Conservation (phyloP, 139 green algal genomes). For the Tetraselmis striata region DNA sequence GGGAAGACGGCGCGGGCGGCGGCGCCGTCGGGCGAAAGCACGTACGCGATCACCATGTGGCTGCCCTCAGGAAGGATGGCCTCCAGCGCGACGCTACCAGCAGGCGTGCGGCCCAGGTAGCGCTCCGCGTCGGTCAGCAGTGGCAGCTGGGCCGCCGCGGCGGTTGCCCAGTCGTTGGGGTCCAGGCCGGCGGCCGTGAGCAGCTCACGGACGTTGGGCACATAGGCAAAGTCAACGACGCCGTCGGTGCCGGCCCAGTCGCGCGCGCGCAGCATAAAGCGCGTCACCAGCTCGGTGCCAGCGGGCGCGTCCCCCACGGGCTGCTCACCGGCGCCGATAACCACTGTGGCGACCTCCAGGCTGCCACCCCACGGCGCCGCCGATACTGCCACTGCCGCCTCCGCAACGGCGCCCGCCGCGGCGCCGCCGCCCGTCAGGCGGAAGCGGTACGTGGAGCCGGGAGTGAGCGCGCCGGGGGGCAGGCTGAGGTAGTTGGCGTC, state of each 20-base stretch:
- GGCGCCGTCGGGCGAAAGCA: neutral
- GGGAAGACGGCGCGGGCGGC: neutral
- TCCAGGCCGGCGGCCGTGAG: neutral
- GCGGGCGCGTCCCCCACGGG: no score
- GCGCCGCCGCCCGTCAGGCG: neutral
- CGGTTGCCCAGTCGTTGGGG: neutral
- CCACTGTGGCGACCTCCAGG: neutral
- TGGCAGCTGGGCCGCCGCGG: no score
- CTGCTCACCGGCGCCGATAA: neutral
- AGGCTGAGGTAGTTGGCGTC: neutral
- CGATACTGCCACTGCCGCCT: neutral
- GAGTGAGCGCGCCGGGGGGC: neutral
- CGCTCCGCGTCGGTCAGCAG: neutral
- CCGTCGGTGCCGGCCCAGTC: neutral
- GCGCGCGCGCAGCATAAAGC: neutral
- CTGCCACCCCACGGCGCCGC: neutral
- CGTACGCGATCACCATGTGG: constrained; percentile 2
- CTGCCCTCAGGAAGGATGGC: neutral
- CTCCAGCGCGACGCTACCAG: neutral
- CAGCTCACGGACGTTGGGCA: neutral
- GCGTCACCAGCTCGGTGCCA: neutral
- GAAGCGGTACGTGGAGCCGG: neutral
- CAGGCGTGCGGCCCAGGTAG: neutral
- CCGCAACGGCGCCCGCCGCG: neutral
- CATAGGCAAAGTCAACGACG: neutral